Conservation (phyloP, 1,284 basidiomycete species). For the Sutorius eximius region DNA sequence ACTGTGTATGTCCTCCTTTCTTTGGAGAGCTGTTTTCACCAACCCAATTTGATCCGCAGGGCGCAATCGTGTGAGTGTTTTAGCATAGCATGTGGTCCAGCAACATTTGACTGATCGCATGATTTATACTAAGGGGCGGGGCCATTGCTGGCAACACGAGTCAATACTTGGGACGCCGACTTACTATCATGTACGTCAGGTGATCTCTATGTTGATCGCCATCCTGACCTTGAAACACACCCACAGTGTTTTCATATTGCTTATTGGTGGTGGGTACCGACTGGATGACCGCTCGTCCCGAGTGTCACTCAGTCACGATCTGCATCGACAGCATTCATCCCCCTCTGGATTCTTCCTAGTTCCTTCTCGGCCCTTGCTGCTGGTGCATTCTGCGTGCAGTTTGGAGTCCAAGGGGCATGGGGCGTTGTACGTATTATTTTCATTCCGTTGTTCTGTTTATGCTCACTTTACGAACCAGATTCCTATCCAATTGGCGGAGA, state of each 20-base stretch:
- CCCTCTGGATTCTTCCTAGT: slow-evolving; percentile 81
- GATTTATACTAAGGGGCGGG: slow-evolving; percentile 57
- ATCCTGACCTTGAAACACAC: not conserved
- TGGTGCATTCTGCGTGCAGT: slow-evolving; percentile 86
- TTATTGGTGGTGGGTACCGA: slow-evolving; percentile 43
- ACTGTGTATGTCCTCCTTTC: slow-evolving; percentile 59
- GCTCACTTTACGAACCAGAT: slow-evolving; percentile 43
- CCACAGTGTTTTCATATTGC: slow-evolving; percentile 38
- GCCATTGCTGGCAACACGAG: slow-evolving; percentile 75
- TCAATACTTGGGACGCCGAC: slow-evolving; percentile 85
- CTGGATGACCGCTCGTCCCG: slow-evolving; percentile 51
- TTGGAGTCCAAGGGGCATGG: slow-evolving; percentile 85
- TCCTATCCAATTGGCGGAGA: slow-evolving; percentile 86
- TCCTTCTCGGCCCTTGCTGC: slow-evolving; percentile 67
- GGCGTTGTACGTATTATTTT: slow-evolving; percentile 48
- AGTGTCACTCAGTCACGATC: slow-evolving; percentile 42
- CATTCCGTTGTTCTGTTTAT: not conserved
- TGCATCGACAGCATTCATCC: slow-evolving; percentile 56
- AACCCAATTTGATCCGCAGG: slow-evolving; percentile 49
- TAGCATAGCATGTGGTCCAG: not conserved
- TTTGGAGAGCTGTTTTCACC: slow-evolving; percentile 42
- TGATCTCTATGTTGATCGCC: not conserved
- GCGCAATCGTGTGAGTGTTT: slow-evolving; percentile 60
- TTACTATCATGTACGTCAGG: slow-evolving; percentile 72
- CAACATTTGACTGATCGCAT: not conserved